Evolutionary conservation across 2,329 filamentous ascomycete species (phyloP).

Genomic region (Thermomyces lanuginosus): DNA sequence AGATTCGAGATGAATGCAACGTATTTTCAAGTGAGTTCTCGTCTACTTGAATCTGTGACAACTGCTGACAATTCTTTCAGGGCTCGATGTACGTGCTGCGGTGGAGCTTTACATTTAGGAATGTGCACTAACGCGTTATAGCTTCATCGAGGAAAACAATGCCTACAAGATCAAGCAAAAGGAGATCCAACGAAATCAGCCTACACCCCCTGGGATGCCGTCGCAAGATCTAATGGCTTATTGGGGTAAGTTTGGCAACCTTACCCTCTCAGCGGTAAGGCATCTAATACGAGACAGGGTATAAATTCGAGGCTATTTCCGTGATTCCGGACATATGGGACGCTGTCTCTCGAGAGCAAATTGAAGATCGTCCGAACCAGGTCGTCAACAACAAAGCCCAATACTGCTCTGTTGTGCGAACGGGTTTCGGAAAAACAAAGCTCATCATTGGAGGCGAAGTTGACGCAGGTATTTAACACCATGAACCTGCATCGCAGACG

Average conservation of each 20-base stretch:
- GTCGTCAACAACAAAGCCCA: conserved; percentile 79
- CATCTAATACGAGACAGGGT: conserved; percentile 41
- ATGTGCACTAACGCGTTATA: conserved; percentile 6
- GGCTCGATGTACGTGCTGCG: conserved; percentile 35
- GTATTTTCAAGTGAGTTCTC: conserved; percentile 53
- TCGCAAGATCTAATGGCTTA: conserved; percentile 75
- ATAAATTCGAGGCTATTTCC: conserved; percentile 86
- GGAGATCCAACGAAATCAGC: conserved; percentile 38
- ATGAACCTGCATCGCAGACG: not conserved
- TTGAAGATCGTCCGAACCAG: conserved; percentile 56
- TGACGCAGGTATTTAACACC: conserved; percentile 50
- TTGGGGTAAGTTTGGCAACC: conserved; percentile 48
- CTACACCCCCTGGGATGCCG: conserved; percentile 36
- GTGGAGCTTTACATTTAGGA: conserved; percentile 5
- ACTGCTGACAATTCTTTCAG: conserved; percentile 19
- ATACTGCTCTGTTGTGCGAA: conserved; percentile 87
- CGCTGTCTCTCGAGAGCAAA: conserved; percentile 54
- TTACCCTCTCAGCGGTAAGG: not conserved
- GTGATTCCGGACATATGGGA: conserved; percentile 62
- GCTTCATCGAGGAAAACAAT: conserved; percentile 88
- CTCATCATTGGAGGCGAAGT: conserved; percentile 86
- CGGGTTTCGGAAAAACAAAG: conserved; percentile 59
- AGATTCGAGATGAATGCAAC: conserved; percentile 97
- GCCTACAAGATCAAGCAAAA: conserved; percentile 50
- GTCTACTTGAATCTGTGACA: conserved; percentile 1